These are phyloP conservation scores for Epichloe elymi DNA, from an alignment of 2,329 filamentous ascomycete genomes.

Conservation along the genomic window DNA sequence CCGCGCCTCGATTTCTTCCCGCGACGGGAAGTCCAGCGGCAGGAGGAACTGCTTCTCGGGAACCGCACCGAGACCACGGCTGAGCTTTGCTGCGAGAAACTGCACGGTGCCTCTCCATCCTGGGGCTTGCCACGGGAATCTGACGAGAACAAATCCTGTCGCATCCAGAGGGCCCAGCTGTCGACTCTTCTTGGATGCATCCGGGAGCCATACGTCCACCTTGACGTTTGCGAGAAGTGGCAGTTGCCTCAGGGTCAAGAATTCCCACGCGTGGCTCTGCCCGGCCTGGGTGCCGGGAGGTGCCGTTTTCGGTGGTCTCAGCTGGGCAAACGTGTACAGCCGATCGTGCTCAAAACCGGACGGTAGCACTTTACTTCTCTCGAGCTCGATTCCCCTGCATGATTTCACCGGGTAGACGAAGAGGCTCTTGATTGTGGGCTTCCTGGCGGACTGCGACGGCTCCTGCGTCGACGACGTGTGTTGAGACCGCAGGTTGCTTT, in stretches of 20 bases:
- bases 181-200: conserved; percentile 39
- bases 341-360: conserved; percentile 69
- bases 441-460: conserved; percentile 10
- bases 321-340: conserved; percentile 70
- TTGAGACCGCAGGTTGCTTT: conserved; percentile 24
- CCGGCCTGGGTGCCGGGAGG: background rate
- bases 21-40: conserved; percentile 48
- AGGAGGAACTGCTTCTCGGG: conserved; percentile 53
- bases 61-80: conserved; percentile 31
- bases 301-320: conserved; percentile 7
- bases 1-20: conserved; percentile 41
- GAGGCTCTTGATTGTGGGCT: conserved; percentile 42
- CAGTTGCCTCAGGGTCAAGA: conserved; percentile 57
- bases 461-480: conserved; percentile 11
- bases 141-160: conserved; percentile 47
- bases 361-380: conserved; percentile 47
- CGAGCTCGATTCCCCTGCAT: conserved; percentile 63
- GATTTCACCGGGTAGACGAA: conserved; percentile 77
- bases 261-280: conserved; percentile 42
- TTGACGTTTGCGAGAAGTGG: conserved; percentile 58
- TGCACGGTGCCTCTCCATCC: conserved; percentile 36
- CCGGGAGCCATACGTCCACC: conserved; percentile 56
- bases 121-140: conserved; percentile 48
- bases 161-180: conserved; percentile 36
- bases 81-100: conserved; percentile 35